Conservation (phyloP, 345 rosid species). For the Gossypium anomalum region DNA sequence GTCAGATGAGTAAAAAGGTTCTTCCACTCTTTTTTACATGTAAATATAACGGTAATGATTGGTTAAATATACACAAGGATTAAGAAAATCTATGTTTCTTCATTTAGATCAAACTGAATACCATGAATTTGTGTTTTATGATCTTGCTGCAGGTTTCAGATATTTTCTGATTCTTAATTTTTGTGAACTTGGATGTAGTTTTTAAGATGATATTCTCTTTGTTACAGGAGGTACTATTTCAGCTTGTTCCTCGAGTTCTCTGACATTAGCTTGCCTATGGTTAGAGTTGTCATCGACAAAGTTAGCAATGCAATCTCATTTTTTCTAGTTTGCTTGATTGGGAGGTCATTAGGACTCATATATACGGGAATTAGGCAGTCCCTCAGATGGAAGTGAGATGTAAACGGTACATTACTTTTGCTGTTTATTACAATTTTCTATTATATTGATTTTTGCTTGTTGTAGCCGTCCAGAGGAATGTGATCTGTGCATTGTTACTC, state of each 20-base stretch:
- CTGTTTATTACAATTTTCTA: conserved; percentile 13
- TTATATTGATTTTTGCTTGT: conserved; percentile 11
- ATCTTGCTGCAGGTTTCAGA: conserved; percentile 6
- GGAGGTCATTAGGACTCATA: conserved; percentile 83
- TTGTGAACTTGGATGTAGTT: neutral
- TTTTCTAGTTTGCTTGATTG: conserved; percentile 78
- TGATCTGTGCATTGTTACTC: neutral
- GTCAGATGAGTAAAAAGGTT: neutral
- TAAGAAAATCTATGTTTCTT: neutral
- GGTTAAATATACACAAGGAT: neutral
- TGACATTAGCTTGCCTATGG: conserved; percentile 71
- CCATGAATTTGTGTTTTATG: neutral
- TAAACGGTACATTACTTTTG: conserved; percentile 17
- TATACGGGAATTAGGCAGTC: conserved; percentile 93
- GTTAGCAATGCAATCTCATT: conserved; percentile 76
- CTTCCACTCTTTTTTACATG: neutral
- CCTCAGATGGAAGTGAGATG: conserved; percentile 72
- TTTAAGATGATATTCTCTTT: conserved; percentile 5
- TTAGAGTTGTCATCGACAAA: conserved; percentile 59
- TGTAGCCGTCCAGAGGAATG: conserved; percentile 13
- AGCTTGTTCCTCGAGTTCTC: conserved; percentile 80
- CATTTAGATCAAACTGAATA: neutral
- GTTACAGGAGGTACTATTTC: conserved; percentile 81
- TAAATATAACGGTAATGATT: neutral
- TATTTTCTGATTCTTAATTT: neutral